Percentiles rank a stretch among this genome's conserved stretches.
phyloP scores from a whole-genome alignment of 1,139 yeast genomes.

The Blastobotrys arbuscula region DNA sequence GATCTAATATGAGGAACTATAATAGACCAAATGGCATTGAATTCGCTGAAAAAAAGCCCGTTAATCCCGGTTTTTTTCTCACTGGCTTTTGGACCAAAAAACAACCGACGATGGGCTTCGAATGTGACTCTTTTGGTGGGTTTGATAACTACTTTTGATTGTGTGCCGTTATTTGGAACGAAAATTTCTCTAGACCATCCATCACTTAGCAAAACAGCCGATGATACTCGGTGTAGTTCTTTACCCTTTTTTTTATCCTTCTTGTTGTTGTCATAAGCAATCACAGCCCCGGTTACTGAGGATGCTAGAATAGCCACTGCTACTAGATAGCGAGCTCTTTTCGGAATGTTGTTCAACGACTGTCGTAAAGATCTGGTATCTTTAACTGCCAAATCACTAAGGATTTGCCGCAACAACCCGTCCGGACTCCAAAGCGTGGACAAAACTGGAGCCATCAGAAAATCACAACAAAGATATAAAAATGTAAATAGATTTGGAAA shows the following conservation, averaged over 20 bases:
- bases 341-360: constrained; percentile 11
- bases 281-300: constrained; percentile 10
- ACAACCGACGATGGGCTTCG: constrained; percentile 63
- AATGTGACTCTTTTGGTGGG: constrained; percentile 54
- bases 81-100: constrained; percentile 47
- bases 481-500: too few species aligned
- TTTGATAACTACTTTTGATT: constrained; percentile 49
- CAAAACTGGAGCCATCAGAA: constrained; percentile 14
- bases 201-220: constrained; percentile 25
- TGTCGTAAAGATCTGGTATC: constrained; percentile 13
- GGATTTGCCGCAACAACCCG: constrained; percentile 10
- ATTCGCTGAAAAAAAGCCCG: constrained; percentile 66
- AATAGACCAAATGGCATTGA: constrained; percentile 73
- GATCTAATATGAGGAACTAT: constrained; percentile 69
- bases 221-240: constrained; percentile 26
- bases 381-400: constrained; percentile 14
- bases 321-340: constrained; percentile 8
- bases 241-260: constrained; percentile 4
- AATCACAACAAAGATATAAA: too few species aligned
- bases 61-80: constrained; percentile 35
- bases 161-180: constrained; percentile 45
- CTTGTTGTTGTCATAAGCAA: constrained; percentile 7
- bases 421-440: constrained; percentile 15
- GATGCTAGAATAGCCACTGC: constrained; percentile 11
- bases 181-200: constrained; percentile 33